Evolutionary conservation across 208 protist species (phyloP).

Genomic region (Leishmania aethiopica): DNA sequence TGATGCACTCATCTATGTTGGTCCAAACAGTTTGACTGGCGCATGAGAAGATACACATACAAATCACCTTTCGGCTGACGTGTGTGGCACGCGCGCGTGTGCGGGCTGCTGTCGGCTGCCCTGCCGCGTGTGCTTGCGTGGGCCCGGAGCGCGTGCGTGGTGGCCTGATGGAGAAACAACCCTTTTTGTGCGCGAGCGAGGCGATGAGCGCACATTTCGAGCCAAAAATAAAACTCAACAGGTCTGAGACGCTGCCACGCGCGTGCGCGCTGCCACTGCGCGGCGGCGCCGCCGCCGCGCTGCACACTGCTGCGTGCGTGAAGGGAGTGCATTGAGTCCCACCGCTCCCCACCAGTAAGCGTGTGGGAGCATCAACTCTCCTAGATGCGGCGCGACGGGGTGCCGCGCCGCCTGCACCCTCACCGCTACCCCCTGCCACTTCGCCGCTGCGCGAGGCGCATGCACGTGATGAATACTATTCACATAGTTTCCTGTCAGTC

Average conservation of each 20-base stretch:
- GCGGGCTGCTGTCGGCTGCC: not conserved
- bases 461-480: conserved; percentile 22
- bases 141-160: no score
- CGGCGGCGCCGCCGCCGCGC: not conserved
- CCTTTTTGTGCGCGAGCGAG: conserved; percentile 24
- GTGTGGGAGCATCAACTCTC: conserved; percentile 32
- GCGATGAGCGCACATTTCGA: conserved; percentile 31
- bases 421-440: not conserved
- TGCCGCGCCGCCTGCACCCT: not conserved
- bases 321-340: conserved; percentile 31
- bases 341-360: conserved; percentile 13
- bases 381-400: conserved; percentile 6
- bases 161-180: conserved; percentile 19
- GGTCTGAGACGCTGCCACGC: conserved; percentile 22
- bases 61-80: conserved; percentile 35
- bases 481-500: conserved; percentile 26
- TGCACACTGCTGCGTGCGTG: not conserved
- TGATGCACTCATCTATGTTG: conserved; percentile 32
- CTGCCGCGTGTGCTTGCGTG: not conserved
- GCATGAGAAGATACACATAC: conserved; percentile 28
- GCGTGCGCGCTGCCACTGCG: no score
- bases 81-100: not conserved
- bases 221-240: conserved; percentile 34
- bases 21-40: conserved; percentile 35
- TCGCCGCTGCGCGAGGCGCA: not conserved